phyloP scores from a whole-genome alignment of 2,329 filamentous ascomycete species.

The Hymenoscyphus infarciens region DNA sequence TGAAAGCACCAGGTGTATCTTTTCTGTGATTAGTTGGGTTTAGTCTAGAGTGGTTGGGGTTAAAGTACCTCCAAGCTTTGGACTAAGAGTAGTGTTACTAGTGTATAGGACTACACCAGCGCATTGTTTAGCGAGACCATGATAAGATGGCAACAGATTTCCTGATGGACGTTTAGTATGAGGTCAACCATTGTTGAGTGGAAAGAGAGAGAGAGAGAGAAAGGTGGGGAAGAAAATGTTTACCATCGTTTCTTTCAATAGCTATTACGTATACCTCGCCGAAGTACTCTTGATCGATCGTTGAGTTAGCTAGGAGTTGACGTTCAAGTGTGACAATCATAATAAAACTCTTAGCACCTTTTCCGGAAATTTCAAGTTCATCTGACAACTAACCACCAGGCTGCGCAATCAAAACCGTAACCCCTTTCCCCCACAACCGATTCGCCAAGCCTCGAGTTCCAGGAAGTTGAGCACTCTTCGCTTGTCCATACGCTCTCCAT shows the following conservation, averaged over 20 bases:
- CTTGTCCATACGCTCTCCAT: slow-evolving; percentile 36
- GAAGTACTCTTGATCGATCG: background rate
- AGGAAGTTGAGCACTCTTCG: slow-evolving; percentile 37
- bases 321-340: background rate
- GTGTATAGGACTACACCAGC: background rate
- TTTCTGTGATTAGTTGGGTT: too few relatives aligned
- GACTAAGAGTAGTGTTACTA: background rate
- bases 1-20: background rate
- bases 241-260: slow-evolving; percentile 7
- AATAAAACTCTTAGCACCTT: too few relatives aligned
- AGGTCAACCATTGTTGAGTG: too few relatives aligned
- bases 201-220: too few relatives aligned
- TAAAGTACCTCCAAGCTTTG: background rate
- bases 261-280: background rate
- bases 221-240: too few relatives aligned
- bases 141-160: background rate
- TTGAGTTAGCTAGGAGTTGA: background rate
- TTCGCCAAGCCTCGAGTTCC: slow-evolving; percentile 31
- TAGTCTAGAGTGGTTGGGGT: too few relatives aligned
- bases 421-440: slow-evolving; percentile 25
- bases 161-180: background rate
- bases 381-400: too few relatives aligned
- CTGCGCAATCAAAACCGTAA: slow-evolving; percentile 32
- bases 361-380: too few relatives aligned
- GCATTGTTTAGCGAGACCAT: slow-evolving; percentile 3